phyloP scores from a whole-genome alignment of 768 basidiomycete genomes.

The Hygrophoropsis aurantiaca region DNA sequence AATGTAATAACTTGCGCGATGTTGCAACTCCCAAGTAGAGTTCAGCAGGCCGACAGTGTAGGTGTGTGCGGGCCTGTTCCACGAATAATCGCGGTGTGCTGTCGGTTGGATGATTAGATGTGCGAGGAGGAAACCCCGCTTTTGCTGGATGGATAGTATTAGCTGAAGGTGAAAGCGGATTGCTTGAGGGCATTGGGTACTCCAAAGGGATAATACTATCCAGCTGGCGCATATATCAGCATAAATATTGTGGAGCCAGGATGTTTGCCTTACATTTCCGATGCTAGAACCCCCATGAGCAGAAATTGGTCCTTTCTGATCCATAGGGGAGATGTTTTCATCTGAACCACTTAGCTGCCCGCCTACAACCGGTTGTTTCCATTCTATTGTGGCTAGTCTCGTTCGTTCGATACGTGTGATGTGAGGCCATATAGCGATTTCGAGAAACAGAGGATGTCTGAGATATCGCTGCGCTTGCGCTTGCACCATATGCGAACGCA shows the following conservation, averaged over 20 bases:
- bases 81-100: conserved; percentile 12
- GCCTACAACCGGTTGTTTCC: conserved; percentile 15
- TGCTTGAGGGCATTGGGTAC: conserved; percentile 31
- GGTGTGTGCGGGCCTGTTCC: conserved; percentile 9
- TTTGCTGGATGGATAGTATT: conserved; percentile 11
- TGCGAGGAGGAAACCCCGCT: conserved; percentile 6
- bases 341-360: background rate
- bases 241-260: background rate
- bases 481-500: conserved; percentile 39
- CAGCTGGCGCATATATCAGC: conserved; percentile 35
- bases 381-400: conserved; percentile 16
- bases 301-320: conserved; percentile 6
- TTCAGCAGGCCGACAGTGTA: conserved; percentile 47
- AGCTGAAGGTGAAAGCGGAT: conserved; percentile 21
- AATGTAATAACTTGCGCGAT: conserved; percentile 26
- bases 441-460: conserved; percentile 47
- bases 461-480: conserved; percentile 33
- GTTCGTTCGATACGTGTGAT: conserved; percentile 7
- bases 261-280: conserved; percentile 27
- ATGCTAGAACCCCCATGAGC: conserved; percentile 17
- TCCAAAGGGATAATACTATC: conserved; percentile 33
- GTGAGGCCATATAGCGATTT: conserved; percentile 27
- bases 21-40: conserved; percentile 47
- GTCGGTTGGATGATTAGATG: background rate
- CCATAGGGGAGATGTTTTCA: conserved; percentile 3